Evolutionary conservation across 345 rosid species (phyloP).

Genomic region (Moringa oleifera): DNA sequence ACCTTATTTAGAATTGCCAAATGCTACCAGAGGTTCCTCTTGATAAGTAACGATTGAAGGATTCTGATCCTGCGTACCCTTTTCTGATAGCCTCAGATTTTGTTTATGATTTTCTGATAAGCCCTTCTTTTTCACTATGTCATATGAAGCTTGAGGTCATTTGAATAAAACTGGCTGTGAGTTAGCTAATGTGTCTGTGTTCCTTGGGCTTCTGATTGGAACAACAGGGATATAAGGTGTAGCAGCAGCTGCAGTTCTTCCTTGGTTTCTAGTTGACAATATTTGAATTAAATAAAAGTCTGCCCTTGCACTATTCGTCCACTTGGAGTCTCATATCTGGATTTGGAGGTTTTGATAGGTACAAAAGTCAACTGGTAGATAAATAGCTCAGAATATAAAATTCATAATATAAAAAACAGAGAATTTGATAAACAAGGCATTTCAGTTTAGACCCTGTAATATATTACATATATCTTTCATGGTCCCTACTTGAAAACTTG

Average conservation of each 20-base stretch:
- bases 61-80: background rate
- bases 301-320: constrained; percentile 1
- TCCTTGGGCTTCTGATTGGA: too few relatives aligned
- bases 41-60: background rate
- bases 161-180: background rate
- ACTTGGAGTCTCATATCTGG: constrained; percentile 9
- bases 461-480: background rate
- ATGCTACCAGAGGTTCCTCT: background rate
- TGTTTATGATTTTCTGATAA: background rate
- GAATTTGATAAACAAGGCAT: background rate
- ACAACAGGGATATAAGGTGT: too few relatives aligned
- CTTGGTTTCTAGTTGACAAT: too few relatives aligned
- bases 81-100: background rate
- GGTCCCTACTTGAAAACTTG: constrained; percentile 7
- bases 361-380: constrained; percentile 14
- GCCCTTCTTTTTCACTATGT: background rate
- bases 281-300: background rate
- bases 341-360: constrained; percentile 1
- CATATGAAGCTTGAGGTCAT: background rate
- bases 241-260: too few relatives aligned
- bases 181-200: too few relatives aligned
- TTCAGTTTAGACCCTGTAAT: background rate
- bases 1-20: too few relatives aligned
- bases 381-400: background rate
- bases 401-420: background rate